Evolutionary conservation across 2,329 filamentous ascomycete genomes (phyloP).

Genomic region (Xylaria sp.): DNA sequence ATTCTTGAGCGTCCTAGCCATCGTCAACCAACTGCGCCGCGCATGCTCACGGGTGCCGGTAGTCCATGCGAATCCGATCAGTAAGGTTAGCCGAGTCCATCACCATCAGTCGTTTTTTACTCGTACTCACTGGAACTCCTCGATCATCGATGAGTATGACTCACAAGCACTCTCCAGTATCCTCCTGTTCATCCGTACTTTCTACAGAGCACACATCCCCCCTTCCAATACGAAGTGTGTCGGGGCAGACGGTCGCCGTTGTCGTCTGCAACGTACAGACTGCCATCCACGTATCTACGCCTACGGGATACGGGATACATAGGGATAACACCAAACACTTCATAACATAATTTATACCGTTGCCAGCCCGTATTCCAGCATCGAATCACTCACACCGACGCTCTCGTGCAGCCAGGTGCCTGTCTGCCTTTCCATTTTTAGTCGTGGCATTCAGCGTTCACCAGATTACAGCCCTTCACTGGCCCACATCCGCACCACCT

Average conservation of each 20-base stretch:
- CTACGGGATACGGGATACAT: conserved; percentile 11
- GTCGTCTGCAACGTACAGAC: conserved; percentile 6
- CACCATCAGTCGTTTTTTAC: neutral
- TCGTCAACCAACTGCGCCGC: conserved; percentile 3
- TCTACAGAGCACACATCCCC: neutral
- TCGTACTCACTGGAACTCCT: neutral
- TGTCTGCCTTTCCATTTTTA: conserved; percentile 26
- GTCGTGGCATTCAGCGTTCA: conserved; percentile 24
- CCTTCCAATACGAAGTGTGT: conserved; percentile 4
- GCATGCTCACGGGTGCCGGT: conserved; percentile 6
- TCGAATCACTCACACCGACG: conserved; percentile 17
- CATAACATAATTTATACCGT: conserved; percentile 4
- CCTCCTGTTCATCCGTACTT: neutral
- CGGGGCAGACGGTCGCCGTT: conserved; percentile 1
- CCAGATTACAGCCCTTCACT: conserved; percentile 29
- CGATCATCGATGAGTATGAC: neutral
- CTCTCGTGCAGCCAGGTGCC: conserved; percentile 24
- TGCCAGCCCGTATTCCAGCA: conserved; percentile 4
- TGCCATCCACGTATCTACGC: conserved; percentile 7
- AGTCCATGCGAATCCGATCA: conserved; percentile 6
- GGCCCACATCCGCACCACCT: conserved; percentile 31
- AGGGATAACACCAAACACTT: conserved; percentile 1
- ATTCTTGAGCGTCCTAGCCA: conserved; percentile 2
- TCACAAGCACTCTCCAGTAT: neutral
- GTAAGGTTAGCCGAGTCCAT: neutral